phyloP scores from a whole-genome alignment of 202 grass and related monocot genomes.

The Elaeis oleifera region DNA sequence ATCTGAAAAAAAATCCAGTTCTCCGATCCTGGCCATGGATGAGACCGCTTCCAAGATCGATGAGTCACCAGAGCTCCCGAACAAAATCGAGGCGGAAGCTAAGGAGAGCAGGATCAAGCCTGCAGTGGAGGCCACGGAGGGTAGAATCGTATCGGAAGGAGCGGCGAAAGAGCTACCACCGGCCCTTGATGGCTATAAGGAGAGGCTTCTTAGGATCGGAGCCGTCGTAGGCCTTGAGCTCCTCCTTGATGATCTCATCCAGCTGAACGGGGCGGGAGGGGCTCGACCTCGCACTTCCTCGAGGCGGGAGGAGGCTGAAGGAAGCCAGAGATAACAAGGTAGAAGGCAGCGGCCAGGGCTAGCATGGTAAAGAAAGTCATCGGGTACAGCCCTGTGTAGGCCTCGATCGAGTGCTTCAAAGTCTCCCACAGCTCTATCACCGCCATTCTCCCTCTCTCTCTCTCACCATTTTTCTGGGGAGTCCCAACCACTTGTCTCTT shows the following conservation, averaged over 20 bases:
- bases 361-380: slow-evolving; percentile 71
- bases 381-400: slow-evolving; percentile 81
- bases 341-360: slow-evolving; percentile 60
- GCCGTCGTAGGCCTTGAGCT: slow-evolving; percentile 44
- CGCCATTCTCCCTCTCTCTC: slow-evolving; percentile 17
- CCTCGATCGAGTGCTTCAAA: slow-evolving; percentile 60
- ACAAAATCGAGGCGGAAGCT: slow-evolving; percentile 3
- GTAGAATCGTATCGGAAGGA: slow-evolving; percentile 16
- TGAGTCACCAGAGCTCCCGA: no score
- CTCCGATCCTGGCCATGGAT: not conserved
- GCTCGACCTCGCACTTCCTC: slow-evolving; percentile 19
- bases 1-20: not conserved
- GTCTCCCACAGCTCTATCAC: slow-evolving; percentile 68
- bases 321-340: slow-evolving; percentile 59
- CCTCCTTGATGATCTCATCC: slow-evolving; percentile 62
- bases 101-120: slow-evolving; percentile 10
- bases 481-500: not conserved
- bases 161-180: slow-evolving; percentile 42
- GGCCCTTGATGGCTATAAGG: slow-evolving; percentile 40
- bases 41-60: no score
- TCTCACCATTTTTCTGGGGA: no score
- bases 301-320: slow-evolving; percentile 32
- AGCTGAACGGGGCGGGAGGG: slow-evolving; percentile 60
- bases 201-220: slow-evolving; percentile 40
- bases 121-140: not conserved